These are phyloP conservation scores for Iberis pinnata DNA, from an alignment of 345 rosid genomes.

Conservation along the genomic window DNA sequence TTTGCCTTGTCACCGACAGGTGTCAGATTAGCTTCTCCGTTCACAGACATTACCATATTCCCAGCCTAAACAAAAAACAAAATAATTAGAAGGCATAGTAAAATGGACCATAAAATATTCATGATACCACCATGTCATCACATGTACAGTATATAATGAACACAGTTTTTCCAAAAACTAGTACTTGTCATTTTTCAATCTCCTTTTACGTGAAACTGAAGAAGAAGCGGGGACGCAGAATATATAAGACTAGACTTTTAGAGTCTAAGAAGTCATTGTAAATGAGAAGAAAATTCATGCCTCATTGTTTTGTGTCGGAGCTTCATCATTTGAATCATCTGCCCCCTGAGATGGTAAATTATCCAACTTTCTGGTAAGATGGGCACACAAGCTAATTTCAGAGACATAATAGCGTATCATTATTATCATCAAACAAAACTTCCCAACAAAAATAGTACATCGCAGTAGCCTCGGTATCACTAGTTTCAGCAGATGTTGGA, in stretches of 20 bases:
- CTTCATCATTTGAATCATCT: conserved; percentile 38
- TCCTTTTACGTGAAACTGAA: conserved; percentile 7
- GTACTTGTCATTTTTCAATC: not conserved
- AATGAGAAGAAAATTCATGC: conserved; percentile 31
- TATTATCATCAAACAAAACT: conserved; percentile 14
- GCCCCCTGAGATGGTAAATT: conserved; percentile 39
- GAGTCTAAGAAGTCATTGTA: conserved; percentile 2
- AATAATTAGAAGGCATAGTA: conserved; percentile 8
- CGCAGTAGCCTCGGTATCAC: conserved; percentile 36
- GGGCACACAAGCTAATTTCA: conserved; percentile 6
- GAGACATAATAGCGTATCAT: not conserved
- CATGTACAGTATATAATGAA: not conserved
- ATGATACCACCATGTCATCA: conserved; percentile 11
- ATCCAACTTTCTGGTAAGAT: conserved; percentile 37
- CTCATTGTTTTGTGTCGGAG: conserved; percentile 50
- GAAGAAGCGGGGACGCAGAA: conserved; percentile 4
- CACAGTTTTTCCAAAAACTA: conserved; percentile 4
- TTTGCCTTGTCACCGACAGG: conserved; percentile 56
- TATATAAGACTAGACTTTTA: not conserved
- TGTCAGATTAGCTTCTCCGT: conserved; percentile 48
- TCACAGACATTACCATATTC: conserved; percentile 42
- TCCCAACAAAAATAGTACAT: conserved; percentile 35
- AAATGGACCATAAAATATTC: not conserved
- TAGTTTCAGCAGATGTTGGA: conserved; percentile 36
- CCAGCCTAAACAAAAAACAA: conserved; percentile 43